Conservation (phyloP, 257 asterid species). For the Coffea canephora region DNA sequence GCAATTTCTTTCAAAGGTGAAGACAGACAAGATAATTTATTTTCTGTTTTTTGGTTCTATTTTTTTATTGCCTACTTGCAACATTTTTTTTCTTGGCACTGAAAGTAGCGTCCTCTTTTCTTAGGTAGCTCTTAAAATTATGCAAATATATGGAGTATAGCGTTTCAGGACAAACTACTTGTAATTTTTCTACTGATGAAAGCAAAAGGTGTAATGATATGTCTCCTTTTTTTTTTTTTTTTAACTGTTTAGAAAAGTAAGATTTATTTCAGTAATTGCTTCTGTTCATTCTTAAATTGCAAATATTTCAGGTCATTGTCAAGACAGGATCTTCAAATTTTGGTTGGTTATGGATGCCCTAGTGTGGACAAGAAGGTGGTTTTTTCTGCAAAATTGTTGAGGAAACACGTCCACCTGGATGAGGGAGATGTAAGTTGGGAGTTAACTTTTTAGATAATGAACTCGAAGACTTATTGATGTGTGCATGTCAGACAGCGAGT, state of each 20-base stretch:
- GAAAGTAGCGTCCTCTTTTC: neutral
- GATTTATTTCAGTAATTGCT: neutral
- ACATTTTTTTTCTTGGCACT: neutral
- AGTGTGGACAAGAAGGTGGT: constrained; percentile 72
- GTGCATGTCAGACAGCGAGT: neutral
- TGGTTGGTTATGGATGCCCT: constrained; percentile 97
- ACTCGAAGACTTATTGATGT: neutral
- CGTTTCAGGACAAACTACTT: neutral
- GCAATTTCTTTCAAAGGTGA: neutral
- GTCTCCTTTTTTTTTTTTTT: neutral
- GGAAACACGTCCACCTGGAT: constrained; percentile 81
- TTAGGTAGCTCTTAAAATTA: neutral
- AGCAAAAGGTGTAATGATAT: neutral
- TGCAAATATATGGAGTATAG: neutral
- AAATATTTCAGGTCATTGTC: constrained; percentile 77
- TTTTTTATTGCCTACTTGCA: neutral
- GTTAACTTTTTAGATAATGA: neutral
- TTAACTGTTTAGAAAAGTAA: neutral
- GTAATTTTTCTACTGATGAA: neutral
- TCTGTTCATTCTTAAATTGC: constrained; percentile 19
- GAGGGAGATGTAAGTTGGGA: constrained; percentile 94
- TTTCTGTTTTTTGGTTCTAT: neutral
- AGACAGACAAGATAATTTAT: neutral
- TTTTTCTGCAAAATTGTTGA: constrained; percentile 70
- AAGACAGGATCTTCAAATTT: constrained; percentile 82